Evolutionary conservation across 352 stramenopile genomes (phyloP), one percentile per base, ranked within the genome.

Genomic region (Globisporangium takayamanum): DNA sequence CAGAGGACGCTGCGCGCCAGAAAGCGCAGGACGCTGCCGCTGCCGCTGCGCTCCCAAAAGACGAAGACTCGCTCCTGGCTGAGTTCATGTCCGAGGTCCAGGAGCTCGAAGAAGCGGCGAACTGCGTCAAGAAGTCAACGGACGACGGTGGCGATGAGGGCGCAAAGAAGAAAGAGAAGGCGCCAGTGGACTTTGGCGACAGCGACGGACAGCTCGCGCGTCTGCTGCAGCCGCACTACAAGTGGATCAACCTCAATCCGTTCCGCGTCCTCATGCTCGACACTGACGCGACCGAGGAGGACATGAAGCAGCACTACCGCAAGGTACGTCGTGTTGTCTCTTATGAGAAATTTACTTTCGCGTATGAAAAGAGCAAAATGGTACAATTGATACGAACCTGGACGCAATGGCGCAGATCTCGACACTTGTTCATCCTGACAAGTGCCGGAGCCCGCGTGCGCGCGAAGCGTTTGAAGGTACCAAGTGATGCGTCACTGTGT

Each of bases 291-390:
- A 88, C 80, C 1, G 84, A 95, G 28, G 87, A 96, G 42, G 84
- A 96, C 45, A 95, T 96, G 78, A 94, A 94, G 64, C 85, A 95
- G 72, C 85, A 94, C 69, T 96, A 96, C 47, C 78, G 85, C 53
- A 96, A 96, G 73, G 84, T 89, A 51, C 3, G 42, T 22, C 56
- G 25, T 52, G 39, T 7, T 36, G 30, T 36, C 30, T 4, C 30
- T 39, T 39, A 11, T 39, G 33, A 11, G 1, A 36, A 8, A 36
- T 36, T 4, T 39, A 12, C 33, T 39, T 2, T 39, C 33, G 6
- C 6, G 6, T 39, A 39, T 39, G 33, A 39, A 39, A 39, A 0
- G 33, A 8, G 6, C 33, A 11, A 39, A 39, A 1, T 39, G 33
- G 33, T 12, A 39, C 33, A 2, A 12, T 39, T 39, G 33, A 39